Evolutionary conservation across 495 filamentous ascomycete genomes (phyloP).

Genomic region (Penicillium odoratum): DNA sequence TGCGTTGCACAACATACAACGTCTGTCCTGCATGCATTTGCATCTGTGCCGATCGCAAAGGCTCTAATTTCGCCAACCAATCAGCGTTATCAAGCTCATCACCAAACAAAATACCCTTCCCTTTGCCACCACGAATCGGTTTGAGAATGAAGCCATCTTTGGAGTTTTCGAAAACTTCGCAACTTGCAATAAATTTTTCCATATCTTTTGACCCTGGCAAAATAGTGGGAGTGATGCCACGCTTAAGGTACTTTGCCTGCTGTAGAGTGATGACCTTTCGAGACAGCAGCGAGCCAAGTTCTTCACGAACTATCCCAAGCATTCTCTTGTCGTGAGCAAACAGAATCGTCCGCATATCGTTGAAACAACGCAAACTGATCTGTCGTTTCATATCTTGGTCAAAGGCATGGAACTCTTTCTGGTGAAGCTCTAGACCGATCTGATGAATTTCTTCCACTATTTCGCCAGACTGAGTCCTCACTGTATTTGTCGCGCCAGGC

Average conservation of each 20-base stretch:
- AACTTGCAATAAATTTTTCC: slow-evolving; percentile 11
- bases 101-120: slow-evolving; percentile 46
- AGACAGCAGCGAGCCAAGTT: slow-evolving; percentile 30
- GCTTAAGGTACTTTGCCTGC: slow-evolving; percentile 12
- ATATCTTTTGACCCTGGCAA: slow-evolving; percentile 23
- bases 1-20: slow-evolving; percentile 32
- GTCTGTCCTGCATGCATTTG: slow-evolving; percentile 5
- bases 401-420: slow-evolving; percentile 36
- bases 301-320: slow-evolving; percentile 41
- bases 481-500: background rate
- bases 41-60: slow-evolving; percentile 9
- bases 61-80: slow-evolving; percentile 29
- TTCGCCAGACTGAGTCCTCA: background rate
- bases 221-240: slow-evolving; percentile 24
- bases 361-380: slow-evolving; percentile 36
- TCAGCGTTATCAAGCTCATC: slow-evolving; percentile 27
- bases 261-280: slow-evolving; percentile 22
- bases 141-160: slow-evolving; percentile 40
- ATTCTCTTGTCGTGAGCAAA: slow-evolving; percentile 49
- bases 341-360: slow-evolving; percentile 44
- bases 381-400: slow-evolving; percentile 29
- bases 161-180: slow-evolving; percentile 1
- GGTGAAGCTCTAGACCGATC: slow-evolving; percentile 42
- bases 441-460: slow-evolving; percentile 39
- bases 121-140: slow-evolving; percentile 37